Base-by-base conservation (phyloP, 129 eudicot genomes). In the Flaveria trinervia region DNA sequence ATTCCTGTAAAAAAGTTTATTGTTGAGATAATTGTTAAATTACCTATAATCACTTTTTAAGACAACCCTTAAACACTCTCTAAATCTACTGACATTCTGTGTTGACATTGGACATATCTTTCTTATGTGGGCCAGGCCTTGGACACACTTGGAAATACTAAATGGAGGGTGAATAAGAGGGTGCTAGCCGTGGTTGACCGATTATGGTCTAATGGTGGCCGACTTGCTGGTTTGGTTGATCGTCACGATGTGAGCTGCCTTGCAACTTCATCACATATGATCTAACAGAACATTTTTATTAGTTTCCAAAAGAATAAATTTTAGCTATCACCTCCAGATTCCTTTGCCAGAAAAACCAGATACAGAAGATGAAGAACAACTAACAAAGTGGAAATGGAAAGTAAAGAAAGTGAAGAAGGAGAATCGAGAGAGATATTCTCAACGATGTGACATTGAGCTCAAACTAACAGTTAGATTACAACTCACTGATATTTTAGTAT, bases 81-180 rank as follows among this genome's bases (percentile, higher is more conserved):
- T 36, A 36, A 36, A 36, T 36, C 7, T 36, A 36, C 41, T 36
- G 46, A 41, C 71, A 75, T 55, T 48, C 5, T 68, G 41, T 61
- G 55, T 61, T 81, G 73, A 73, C 23, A 26, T 51, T 60, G 61
- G 18, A 54, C 66, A 6, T 44, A 62, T 44, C 50, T 56, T 26
- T 69, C 30, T 72, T 73, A 20, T 54, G 23, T 70, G 74, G 57
- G 52, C 15, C 80, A 93, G 98, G 98, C 98, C 43, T 80, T 93
- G 83, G 93, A 93, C 84, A 89, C 96, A 25, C 97, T 93, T 65
- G 98, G 98, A 62, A 84, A 77, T 62, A 91, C 96, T 62, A 93
- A 83, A 86, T 93, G 98, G 98, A 91, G 97, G 89, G 86, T 93
- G 82, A 91, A 93, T 71, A 93, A 89, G 66, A 89, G 86, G 76